Evolutionary conservation across 371 early-diverging fungal species (phyloP).

Genomic region (Mucor velutinosus): DNA sequence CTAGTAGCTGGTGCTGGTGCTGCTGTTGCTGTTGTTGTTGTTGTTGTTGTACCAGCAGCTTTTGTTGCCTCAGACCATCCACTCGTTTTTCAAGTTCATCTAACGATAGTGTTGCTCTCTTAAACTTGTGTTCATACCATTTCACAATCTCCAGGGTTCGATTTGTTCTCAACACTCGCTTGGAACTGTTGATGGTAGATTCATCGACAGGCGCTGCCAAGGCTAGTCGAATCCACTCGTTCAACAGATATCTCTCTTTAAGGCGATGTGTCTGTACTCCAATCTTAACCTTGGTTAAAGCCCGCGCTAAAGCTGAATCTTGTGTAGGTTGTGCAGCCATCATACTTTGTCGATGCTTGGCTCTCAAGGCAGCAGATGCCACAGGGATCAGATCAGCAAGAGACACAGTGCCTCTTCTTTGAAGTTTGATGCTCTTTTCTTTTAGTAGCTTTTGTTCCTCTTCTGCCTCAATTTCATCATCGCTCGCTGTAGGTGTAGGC

Average conservation of each 20-base stretch:
- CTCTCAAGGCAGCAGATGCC: slow-evolving; percentile 39
- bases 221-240: slow-evolving; percentile 54
- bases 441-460: slow-evolving; percentile 6
- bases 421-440: slow-evolving; percentile 5
- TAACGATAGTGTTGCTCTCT: slow-evolving; percentile 28
- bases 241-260: slow-evolving; percentile 42
- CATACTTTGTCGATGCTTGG: slow-evolving; percentile 3
- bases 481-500: slow-evolving; percentile 26
- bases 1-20: slow-evolving; percentile 16
- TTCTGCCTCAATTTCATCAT: slow-evolving; percentile 16
- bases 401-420: slow-evolving; percentile 26
- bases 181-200: slow-evolving; percentile 25
- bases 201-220: slow-evolving; percentile 41
- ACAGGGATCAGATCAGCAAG: slow-evolving; percentile 46
- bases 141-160: slow-evolving; percentile 48
- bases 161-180: slow-evolving; percentile 7
- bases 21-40: slow-evolving; percentile 16
- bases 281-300: slow-evolving; percentile 40
- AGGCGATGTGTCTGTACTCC: slow-evolving; percentile 44
- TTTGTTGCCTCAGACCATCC: slow-evolving; percentile 35
- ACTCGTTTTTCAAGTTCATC: slow-evolving; percentile 43
- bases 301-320: slow-evolving; percentile 38
- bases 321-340: neutral
- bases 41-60: slow-evolving; percentile 16
- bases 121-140: slow-evolving; percentile 51